Evolutionary conservation across 2,329 filamentous ascomycete species (phyloP).

Genomic region (Didymella arachidicola): DNA sequence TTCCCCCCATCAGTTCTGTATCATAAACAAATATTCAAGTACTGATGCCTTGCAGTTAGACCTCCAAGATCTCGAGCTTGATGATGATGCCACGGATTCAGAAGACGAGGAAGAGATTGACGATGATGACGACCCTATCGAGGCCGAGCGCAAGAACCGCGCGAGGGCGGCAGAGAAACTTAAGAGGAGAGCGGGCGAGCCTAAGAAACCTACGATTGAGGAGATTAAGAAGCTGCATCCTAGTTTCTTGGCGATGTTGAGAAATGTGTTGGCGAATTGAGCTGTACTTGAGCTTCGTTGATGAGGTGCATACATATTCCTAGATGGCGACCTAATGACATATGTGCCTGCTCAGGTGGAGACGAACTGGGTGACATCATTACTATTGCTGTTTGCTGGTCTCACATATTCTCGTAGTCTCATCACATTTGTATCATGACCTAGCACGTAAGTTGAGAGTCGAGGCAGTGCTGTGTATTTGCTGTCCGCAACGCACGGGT

Average conservation of each 20-base stretch:
- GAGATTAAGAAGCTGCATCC: slow-evolving; percentile 83
- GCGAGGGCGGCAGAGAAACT: slow-evolving; percentile 81
- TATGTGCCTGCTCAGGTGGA: background rate
- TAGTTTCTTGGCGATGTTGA: slow-evolving; percentile 81
- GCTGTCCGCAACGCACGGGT: too few species aligned
- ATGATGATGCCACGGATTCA: slow-evolving; percentile 69
- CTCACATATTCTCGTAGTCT: background rate
- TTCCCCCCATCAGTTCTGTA: too few species aligned
- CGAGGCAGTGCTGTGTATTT: too few species aligned
- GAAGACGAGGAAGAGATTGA: slow-evolving; percentile 63
- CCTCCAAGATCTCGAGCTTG: slow-evolving; percentile 83
- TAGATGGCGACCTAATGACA: slow-evolving; percentile 9
- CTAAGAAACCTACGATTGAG: slow-evolving; percentile 76
- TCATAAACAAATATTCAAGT: background rate
- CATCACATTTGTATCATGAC: too few species aligned
- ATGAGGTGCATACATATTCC: background rate
- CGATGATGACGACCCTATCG: slow-evolving; percentile 86
- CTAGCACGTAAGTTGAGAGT: too few species aligned
- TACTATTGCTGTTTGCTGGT: background rate
- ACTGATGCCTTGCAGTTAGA: slow-evolving; percentile 62
- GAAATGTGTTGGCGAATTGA: slow-evolving; percentile 72
- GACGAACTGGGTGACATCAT: background rate
- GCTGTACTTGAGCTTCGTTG: background rate
- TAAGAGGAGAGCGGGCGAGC: slow-evolving; percentile 81
- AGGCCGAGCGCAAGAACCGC: slow-evolving; percentile 80